Evolutionary conservation across 1,284 basidiomycete genomes (phyloP).

Genomic region (Puccinia triticina): DNA sequence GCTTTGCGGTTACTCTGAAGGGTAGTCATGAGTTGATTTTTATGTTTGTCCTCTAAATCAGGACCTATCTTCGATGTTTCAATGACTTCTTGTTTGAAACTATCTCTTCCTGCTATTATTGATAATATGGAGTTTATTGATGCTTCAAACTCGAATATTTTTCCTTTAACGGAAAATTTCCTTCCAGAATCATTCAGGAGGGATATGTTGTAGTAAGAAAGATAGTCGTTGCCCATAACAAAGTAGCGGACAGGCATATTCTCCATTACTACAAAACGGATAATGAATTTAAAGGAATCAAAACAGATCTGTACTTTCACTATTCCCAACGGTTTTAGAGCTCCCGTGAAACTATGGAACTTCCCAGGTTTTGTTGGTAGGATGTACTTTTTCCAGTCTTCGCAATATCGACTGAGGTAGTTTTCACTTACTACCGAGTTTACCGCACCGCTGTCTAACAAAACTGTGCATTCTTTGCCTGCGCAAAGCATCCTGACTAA

Average conservation of each 20-base stretch:
- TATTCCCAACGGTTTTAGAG: neutral
- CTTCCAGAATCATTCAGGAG: neutral
- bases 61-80: neutral
- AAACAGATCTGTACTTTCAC: neutral
- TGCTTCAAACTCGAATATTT: neutral
- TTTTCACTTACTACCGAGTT: neutral
- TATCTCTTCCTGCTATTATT: neutral
- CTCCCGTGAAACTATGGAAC: neutral
- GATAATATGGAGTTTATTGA: neutral
- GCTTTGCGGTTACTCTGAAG: too few species aligned
- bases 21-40: neutral
- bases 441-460: neutral
- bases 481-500: neutral
- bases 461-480: neutral
- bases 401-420: neutral
- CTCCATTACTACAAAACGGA: neutral
- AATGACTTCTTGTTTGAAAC: neutral
- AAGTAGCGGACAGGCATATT: neutral
- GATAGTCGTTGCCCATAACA: neutral
- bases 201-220: neutral
- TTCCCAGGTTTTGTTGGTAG: neutral
- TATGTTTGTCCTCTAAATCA: neutral
- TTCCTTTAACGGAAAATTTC: neutral
- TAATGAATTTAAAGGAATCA: neutral
- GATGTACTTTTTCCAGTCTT: neutral